Evolutionary conservation across 2,329 filamentous ascomycete genomes (phyloP), one percentile per base, ranked within the genome.

Genomic region (Colletotrichum trifolii): DNA sequence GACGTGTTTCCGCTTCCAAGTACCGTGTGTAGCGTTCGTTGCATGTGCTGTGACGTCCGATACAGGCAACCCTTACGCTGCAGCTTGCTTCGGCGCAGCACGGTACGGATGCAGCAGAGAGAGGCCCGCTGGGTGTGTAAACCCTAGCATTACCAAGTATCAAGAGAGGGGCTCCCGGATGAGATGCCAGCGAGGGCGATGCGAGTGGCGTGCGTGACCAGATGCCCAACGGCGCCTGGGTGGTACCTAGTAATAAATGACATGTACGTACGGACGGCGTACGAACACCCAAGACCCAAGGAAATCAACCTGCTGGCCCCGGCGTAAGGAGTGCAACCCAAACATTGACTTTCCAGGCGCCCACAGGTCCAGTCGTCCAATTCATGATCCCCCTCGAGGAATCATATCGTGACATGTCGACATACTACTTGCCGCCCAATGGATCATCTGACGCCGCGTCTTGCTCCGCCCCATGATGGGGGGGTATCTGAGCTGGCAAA

Each of bases 341-440:
- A 52, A 66, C 47, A 10, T 53, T 17, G 34, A 43, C 46, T 53
- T 65, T 17, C 47, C 58, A 53, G 52, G 25, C 46, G 38, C 49
- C 11, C 54, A 48, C 13, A 17, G 42, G 33, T 47, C 45, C 45
- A 15, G 49, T 25, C 33, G 35, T 61, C 17, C 54, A 42, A 25
- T 33, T 40, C 40, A 48, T 36, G 43, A 48, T 48, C 59, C 52
- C 38, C 50, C 53, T 53, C 52, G 39, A 56, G 46, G 58, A 66
- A 40, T 66, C 58, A 66, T 56, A 65, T 66, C 52, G 63, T 66
- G 63, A 66, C 63, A 66, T 66, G 63, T 66, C 58, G 45, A 47
- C 58, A 66, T 66, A 58, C 53, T 66, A 66, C 58, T 66, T 66
- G 63, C 47, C 54, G 58, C 47, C 40, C 52, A 43, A 58, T 52